Base-by-base conservation (phyloP, 257 asterid genomes). In the Lithospermum erythrorhizon region DNA sequence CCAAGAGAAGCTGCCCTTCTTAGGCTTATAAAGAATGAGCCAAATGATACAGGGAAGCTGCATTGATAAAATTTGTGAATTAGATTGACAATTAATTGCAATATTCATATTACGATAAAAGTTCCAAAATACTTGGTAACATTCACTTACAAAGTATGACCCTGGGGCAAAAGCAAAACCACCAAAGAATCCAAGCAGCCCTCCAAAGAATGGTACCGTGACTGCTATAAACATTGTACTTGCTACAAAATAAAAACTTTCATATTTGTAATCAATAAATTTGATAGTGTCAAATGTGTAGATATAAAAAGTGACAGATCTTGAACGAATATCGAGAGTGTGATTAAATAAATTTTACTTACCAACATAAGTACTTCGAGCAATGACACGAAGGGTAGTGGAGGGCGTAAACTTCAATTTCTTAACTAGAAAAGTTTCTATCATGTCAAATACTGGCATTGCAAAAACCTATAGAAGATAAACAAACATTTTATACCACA, bases 101-200 rank as follows among this genome's bases (percentile, higher is more conserved):
- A 17, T 53, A 53, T 17, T 7, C 22, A 53, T 53, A 7, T 17
- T 17, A 0, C 9, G 21, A 17, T 17, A 53, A 2, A 18, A 53
- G 10, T 3, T 32, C 8, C 13, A 3, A 41, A 41, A 41, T 3
- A 41, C 17, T 41, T 13, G 49, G 49, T 27, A 1, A 14, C 1
- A 2, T 17, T 21, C 0, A 69, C 95, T 77, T 73, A 89, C 94
- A 49, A 30, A 86, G 69, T 82, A 89, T 0, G 94, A 54, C 19
- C 95, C 86, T 11, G 94, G 96, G 29, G 94, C 95, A 69, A 89
- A 79, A 58, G 91, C 96, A 52, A 89, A 80, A 61, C 96, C 96
- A 59, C 96, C 96, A 58, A 89, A 89, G 78, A 89, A 89, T 61
- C 95, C 94, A 67, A 89, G 82, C 54, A 86, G 74, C 4, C 85